Evolutionary conservation across 805 yeast species (phyloP).

Genomic region (Saccharomycopsis sp.): DNA sequence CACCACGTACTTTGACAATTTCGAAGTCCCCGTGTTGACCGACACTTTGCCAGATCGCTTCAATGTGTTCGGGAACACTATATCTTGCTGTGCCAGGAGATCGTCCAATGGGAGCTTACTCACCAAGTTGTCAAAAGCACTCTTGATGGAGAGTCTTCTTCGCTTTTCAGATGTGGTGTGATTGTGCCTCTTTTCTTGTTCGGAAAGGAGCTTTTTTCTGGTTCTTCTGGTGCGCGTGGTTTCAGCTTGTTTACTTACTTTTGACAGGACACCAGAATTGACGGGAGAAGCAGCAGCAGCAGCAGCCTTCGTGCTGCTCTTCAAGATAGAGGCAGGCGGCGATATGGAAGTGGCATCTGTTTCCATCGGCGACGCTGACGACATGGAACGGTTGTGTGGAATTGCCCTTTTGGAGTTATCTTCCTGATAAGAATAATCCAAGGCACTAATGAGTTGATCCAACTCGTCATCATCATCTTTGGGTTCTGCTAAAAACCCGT

Average conservation of each 20-base stretch:
- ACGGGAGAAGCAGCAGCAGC: too few species aligned
- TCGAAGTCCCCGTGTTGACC: not conserved
- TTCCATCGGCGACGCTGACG: too few species aligned
- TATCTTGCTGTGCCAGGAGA: slow-evolving; percentile 9
- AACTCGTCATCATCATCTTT: slow-evolving; percentile 8
- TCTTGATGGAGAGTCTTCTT: slow-evolving; percentile 30
- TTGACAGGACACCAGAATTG: not conserved
- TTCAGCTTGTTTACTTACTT: not conserved
- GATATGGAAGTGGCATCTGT: not conserved
- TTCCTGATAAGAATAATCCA: slow-evolving; percentile 5
- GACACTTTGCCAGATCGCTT: slow-evolving; percentile 10
- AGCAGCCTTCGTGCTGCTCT: too few species aligned
- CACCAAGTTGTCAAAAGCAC: slow-evolving; percentile 30
- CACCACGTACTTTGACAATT: slow-evolving; percentile 24
- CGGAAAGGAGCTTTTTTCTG: slow-evolving; percentile 23
- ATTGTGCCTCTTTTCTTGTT: slow-evolving; percentile 29
- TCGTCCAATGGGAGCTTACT: slow-evolving; percentile 22
- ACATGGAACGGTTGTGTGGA: too few species aligned
- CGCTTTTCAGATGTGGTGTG: slow-evolving; percentile 34
- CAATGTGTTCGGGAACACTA: slow-evolving; percentile 18
- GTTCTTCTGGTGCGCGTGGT: slow-evolving; percentile 13
- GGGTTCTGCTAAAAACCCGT: slow-evolving; percentile 17
- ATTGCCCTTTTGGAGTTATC: too few species aligned
- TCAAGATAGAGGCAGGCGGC: too few species aligned
- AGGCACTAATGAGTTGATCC: slow-evolving; percentile 7